phyloP scores from a whole-genome alignment of 106 monocot genomes.

The Dendrobium catenatum region DNA sequence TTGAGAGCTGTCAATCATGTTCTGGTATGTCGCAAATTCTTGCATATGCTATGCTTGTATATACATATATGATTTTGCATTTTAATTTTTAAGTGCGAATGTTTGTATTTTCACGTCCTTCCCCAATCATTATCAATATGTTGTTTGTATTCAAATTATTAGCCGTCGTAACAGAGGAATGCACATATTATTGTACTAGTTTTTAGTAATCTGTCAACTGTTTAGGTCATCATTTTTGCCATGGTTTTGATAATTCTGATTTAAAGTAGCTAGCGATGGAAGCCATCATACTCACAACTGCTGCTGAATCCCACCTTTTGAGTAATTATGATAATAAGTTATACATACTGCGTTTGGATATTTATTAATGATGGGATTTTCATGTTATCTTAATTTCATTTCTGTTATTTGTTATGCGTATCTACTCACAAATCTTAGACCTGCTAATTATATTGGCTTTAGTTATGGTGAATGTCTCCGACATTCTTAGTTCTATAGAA shows the following conservation, averaged over 20 bases:
- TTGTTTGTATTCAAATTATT: background rate
- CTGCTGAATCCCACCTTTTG: background rate
- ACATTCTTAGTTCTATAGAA: too few species aligned
- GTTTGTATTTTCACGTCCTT: background rate
- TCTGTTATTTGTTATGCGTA: background rate
- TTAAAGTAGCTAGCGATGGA: background rate
- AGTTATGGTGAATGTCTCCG: too few species aligned
- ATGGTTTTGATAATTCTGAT: background rate
- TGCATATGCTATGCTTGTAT: background rate
- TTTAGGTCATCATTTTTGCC: background rate
- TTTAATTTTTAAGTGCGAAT: background rate
- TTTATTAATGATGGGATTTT: background rate
- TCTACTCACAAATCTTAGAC: too few species aligned
- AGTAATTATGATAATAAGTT: too few species aligned
- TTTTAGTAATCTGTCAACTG: background rate
- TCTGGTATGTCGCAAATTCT: constrained; percentile 35
- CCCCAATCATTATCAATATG: background rate
- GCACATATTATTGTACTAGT: background rate
- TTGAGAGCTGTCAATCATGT: constrained; percentile 64
- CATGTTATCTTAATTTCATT: background rate
- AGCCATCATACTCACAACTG: background rate
- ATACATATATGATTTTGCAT: background rate
- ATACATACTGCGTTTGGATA: background rate
- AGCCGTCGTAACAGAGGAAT: background rate
- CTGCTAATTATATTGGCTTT: too few species aligned